phyloP scores from a whole-genome alignment of 257 asterid genomes.

The Fraxinus excelsior region DNA sequence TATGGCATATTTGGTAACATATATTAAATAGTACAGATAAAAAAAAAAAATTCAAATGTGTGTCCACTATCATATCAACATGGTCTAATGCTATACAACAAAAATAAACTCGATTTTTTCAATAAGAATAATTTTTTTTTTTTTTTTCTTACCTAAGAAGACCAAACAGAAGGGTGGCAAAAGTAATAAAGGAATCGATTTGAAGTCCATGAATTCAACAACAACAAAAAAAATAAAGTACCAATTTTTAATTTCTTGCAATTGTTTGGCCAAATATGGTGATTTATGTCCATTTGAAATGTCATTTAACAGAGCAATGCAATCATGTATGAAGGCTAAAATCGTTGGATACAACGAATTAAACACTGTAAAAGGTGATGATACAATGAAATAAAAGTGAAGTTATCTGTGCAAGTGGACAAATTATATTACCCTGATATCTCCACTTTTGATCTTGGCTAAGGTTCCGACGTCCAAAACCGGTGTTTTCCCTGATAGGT shows the following conservation, averaged over 20 bases:
- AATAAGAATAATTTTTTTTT: not conserved
- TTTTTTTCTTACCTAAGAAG: not conserved
- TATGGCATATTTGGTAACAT: too few relatives aligned
- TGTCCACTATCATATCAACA: not conserved
- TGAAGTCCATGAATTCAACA: not conserved
- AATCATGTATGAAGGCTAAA: slow-evolving; percentile 8
- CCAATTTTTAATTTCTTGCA: not conserved
- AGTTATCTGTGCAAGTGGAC: not conserved
- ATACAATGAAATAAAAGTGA: not conserved
- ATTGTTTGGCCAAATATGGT: slow-evolving; percentile 6
- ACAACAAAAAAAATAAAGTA: not conserved
- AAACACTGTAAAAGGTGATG: not conserved
- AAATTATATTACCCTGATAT: slow-evolving; percentile 17
- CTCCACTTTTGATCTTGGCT: slow-evolving; percentile 26
- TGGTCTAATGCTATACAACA: not conserved
- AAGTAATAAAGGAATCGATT: not conserved
- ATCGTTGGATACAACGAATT: not conserved
- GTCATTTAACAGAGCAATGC: not conserved
- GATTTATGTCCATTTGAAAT: slow-evolving; percentile 3
- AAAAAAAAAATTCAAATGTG: not conserved
- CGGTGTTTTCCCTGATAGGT: slow-evolving; percentile 21
- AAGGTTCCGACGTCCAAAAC: slow-evolving; percentile 25
- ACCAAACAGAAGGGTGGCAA: not conserved
- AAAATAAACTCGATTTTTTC: not conserved
- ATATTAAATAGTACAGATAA: not conserved